phyloP scores from a whole-genome alignment of 441 rosid genomes.

The Adansonia madagascariensis region DNA sequence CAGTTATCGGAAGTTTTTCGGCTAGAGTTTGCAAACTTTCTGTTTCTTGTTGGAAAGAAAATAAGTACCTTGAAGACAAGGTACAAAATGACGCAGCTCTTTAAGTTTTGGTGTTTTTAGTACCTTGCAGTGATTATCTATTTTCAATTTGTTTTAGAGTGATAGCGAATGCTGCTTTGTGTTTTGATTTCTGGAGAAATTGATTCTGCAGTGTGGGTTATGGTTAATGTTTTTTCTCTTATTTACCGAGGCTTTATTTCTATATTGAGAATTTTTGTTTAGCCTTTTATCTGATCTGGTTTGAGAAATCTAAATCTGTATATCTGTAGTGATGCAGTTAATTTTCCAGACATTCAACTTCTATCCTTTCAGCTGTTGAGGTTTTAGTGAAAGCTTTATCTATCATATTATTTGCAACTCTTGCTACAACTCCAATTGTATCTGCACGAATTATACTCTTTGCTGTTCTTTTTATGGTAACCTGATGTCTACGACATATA shows the following conservation, averaged over 20 bases:
- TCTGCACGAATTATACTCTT: conserved; percentile 57
- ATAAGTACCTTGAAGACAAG: conserved; percentile 51
- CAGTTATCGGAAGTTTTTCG: conserved; percentile 70
- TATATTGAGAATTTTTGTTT: not conserved
- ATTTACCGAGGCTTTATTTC: not conserved
- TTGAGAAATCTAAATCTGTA: conserved; percentile 38
- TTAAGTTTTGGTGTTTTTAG: conserved; percentile 24
- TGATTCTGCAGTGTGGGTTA: not conserved
- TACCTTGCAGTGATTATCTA: not conserved
- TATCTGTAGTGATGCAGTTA: conserved; percentile 86
- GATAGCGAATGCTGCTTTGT: not conserved
- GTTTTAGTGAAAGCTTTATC: conserved; percentile 83
- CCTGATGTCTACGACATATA: conserved; percentile 63
- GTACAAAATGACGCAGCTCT: conserved; percentile 45
- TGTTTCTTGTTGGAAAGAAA: conserved; percentile 63
- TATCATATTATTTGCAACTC: conserved; percentile 70
- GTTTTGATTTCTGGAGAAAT: conserved; percentile 9
- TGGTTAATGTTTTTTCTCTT: not conserved
- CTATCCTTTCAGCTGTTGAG: conserved; percentile 79
- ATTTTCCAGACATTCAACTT: conserved; percentile 62
- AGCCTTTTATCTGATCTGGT: conserved; percentile 1
- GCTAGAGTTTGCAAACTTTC: conserved; percentile 66
- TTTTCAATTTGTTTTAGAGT: not conserved
- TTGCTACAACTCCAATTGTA: conserved; percentile 55
- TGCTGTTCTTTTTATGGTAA: conserved; percentile 50